These are phyloP conservation scores for Cinnamomum chago DNA, from an alignment of 164 flowering plant species.

Conservation along the genomic window DNA sequence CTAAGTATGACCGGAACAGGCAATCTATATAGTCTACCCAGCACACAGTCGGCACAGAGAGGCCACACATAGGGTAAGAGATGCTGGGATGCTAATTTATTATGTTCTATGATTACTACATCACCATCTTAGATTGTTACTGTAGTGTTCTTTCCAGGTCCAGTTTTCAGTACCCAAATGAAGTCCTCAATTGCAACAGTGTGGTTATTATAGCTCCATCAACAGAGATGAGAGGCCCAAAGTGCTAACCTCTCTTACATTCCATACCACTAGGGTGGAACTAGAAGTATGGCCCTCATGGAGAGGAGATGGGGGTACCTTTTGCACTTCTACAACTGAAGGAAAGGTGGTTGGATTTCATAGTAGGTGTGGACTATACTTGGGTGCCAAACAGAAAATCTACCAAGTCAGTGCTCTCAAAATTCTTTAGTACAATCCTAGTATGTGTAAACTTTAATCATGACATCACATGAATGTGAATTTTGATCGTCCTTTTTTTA, in stretches of 20 bases:
- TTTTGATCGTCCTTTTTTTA: too few relatives aligned
- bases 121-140: too few relatives aligned
- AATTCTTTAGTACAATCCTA: constrained; percentile 7
- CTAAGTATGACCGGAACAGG: constrained; percentile 69
- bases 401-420: constrained; percentile 22
- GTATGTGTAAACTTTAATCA: too few relatives aligned
- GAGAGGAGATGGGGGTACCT: constrained; percentile 61
- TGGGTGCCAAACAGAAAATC: constrained; percentile 53
- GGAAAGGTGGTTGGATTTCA: constrained; percentile 88
- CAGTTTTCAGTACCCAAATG: too few relatives aligned
- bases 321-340: constrained; percentile 61
- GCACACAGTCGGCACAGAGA: constrained; percentile 51
- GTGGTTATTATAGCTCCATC: too few relatives aligned
- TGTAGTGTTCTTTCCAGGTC: too few relatives aligned
- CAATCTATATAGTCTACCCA: constrained; percentile 33
- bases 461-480: too few relatives aligned
- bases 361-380: constrained; percentile 63
- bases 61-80: constrained; percentile 38
- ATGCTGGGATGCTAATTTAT: too few relatives aligned
- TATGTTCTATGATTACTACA: too few relatives aligned
- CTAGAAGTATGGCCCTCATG: constrained; percentile 69
- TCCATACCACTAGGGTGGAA: constrained; percentile 42
- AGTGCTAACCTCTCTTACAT: constrained; percentile 57
- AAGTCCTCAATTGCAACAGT: background rate
- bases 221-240: constrained; percentile 25